phyloP scores from a whole-genome alignment of 2,329 filamentous ascomycete genomes.

The Penicillium sp. region DNA sequence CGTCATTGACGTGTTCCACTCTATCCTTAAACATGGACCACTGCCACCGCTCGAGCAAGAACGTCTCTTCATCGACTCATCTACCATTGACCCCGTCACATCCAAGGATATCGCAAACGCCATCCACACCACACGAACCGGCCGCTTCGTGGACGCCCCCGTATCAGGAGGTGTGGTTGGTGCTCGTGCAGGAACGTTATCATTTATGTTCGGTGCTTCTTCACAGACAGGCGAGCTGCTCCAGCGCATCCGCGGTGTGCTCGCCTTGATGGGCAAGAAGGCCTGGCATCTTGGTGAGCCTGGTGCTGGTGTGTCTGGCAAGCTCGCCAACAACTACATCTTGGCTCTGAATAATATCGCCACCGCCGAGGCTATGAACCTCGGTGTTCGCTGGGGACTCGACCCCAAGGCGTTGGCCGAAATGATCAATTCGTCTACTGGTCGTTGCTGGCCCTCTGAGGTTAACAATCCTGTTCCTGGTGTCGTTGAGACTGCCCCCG shows the following conservation, averaged over 20 bases:
- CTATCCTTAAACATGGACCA: slow-evolving; percentile 62
- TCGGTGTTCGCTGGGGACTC: slow-evolving; percentile 62
- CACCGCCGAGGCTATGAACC: slow-evolving; percentile 64
- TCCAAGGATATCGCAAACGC: slow-evolving; percentile 73
- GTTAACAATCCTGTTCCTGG: slow-evolving; percentile 92
- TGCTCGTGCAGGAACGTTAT: slow-evolving; percentile 79
- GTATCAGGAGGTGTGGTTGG: slow-evolving; percentile 97
- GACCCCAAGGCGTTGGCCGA: slow-evolving; percentile 68
- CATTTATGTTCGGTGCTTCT: slow-evolving; percentile 88
- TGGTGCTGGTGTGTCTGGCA: slow-evolving; percentile 82
- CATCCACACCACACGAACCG: slow-evolving; percentile 64
- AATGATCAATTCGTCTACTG: slow-evolving; percentile 90
- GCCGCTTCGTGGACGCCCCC: slow-evolving; percentile 85
- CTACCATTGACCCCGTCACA: slow-evolving; percentile 88
- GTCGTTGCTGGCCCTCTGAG: slow-evolving; percentile 94
- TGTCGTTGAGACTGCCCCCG: slow-evolving; percentile 72
- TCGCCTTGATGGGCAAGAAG: slow-evolving; percentile 80
- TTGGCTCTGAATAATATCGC: slow-evolving; percentile 88
- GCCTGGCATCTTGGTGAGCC: slow-evolving; percentile 83
- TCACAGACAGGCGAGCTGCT: slow-evolving; percentile 50
- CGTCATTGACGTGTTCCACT: slow-evolving; percentile 75
- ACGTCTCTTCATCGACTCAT: slow-evolving; percentile 90
- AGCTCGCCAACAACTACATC: slow-evolving; percentile 96
- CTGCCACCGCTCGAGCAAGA: slow-evolving; percentile 54
- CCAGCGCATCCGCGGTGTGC: slow-evolving; percentile 62